Percentiles rank a stretch among this genome's conserved stretches.
Evolutionary conservation across 139 green algal genomes (phyloP).

Genomic region (Tetradesmus lagerheimii): DNA sequence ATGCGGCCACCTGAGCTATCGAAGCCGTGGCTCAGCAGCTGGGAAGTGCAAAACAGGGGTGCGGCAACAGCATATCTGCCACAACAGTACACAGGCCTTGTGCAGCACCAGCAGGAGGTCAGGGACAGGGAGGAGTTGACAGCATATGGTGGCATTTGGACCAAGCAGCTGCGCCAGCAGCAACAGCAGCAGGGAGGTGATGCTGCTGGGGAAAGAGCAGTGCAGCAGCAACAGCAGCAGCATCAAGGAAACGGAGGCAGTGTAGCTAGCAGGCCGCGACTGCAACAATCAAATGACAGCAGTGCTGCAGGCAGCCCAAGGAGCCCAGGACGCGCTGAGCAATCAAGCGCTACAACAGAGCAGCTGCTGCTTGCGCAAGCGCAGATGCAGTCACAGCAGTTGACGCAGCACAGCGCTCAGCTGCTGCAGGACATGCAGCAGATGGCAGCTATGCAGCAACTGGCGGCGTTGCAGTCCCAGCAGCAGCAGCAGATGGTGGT

Average conservation of each 20-base stretch:
- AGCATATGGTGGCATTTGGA: not conserved
- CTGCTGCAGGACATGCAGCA: conserved; percentile 4
- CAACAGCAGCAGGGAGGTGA: not conserved
- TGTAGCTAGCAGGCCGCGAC: conserved; percentile 5
- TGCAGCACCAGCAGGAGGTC: not conserved
- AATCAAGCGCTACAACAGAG: not conserved
- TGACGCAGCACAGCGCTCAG: conserved; percentile 3
- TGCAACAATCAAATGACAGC: not conserved
- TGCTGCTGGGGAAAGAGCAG: not conserved
- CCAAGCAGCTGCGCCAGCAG: not conserved
- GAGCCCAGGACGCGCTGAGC: not conserved
- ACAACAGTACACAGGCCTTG: not conserved
- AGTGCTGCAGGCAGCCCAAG: not conserved
- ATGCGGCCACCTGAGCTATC: not conserved
- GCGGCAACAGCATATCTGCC: not conserved
- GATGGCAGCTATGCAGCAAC: not conserved
- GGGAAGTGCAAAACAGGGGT: not conserved
- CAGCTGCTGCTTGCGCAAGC: not conserved
- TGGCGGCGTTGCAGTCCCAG: not conserved
- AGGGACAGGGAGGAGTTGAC: not conserved
- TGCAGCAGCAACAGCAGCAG: not conserved
- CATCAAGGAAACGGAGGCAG: not conserved
- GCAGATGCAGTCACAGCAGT: not conserved
- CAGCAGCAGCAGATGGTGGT: not conserved
- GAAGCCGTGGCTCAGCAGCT: not conserved